These are phyloP conservation scores for Sarcocystis neurona DNA, from an alignment of 169 alveolate genomes.

Conservation along the genomic window DNA sequence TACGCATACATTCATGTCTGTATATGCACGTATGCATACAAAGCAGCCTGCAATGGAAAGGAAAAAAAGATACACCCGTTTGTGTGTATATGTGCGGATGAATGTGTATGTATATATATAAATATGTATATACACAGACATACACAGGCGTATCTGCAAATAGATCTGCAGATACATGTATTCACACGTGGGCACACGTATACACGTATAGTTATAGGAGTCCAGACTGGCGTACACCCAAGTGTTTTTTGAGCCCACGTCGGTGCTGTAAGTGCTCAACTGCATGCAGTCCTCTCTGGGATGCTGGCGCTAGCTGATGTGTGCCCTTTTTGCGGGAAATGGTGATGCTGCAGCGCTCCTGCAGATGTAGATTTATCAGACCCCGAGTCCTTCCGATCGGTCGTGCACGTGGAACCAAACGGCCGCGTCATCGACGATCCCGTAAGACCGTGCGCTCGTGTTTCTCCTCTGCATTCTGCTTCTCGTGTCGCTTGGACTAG, in stretches of 20 bases:
- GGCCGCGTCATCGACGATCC: slow-evolving; percentile 5
- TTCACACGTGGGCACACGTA: background rate
- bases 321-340: background rate
- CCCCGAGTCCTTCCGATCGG: slow-evolving; percentile 42
- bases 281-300: background rate
- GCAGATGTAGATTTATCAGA: slow-evolving; percentile 44
- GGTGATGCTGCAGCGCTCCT: slow-evolving; percentile 45
- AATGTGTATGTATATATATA: background rate
- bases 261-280: background rate
- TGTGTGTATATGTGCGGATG: background rate
- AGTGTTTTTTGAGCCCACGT: background rate
- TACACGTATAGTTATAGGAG: background rate
- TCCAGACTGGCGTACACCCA: background rate
- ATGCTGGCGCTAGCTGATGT: background rate
- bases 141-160: no score
- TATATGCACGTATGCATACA: background rate
- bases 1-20: background rate
- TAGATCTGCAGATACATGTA: background rate
- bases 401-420: slow-evolving; percentile 7
- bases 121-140: background rate
- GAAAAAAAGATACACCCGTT: background rate
- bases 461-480: background rate
- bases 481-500: background rate
- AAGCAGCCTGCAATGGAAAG: background rate
- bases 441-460: no score